These are phyloP conservation scores for Claviceps digitariae DNA, from an alignment of 2,329 filamentous ascomycete species.

Conservation along the genomic window DNA sequence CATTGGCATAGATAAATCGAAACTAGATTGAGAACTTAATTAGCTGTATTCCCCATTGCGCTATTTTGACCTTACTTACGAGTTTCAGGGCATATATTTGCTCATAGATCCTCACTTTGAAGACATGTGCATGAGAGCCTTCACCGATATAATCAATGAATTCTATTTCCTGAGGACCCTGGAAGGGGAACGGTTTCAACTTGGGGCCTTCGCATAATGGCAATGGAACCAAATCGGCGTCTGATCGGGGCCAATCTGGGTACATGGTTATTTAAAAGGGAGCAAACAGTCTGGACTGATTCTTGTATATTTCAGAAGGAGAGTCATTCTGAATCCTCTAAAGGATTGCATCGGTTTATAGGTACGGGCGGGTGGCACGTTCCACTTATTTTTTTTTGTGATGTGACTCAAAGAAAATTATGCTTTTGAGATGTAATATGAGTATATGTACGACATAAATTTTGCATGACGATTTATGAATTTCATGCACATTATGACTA, in stretches of 20 bases:
- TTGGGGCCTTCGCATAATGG: neutral
- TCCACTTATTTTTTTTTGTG: no score
- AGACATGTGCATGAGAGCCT: neutral
- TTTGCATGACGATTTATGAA: no score
- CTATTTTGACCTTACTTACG: neutral
- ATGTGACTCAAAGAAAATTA: no score
- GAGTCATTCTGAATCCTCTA: no score
- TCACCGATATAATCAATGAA: neutral
- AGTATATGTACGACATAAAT: no score
- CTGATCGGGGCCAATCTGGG: neutral
- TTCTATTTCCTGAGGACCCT: neutral
- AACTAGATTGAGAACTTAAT: neutral
- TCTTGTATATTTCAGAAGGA: no score
- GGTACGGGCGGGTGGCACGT: no score
- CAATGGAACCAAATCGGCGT: neutral
- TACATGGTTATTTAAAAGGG: no score
- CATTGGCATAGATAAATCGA: neutral
- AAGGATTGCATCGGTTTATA: no score
- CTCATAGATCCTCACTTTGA: neutral
- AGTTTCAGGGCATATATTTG: neutral
- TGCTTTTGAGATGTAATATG: no score
- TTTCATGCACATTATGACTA: no score
- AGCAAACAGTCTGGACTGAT: no score
- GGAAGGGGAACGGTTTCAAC: neutral
- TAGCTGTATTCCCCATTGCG: neutral